Base-by-base conservation (phyloP, 257 asterid species). In the Gentiana dahurica region DNA sequence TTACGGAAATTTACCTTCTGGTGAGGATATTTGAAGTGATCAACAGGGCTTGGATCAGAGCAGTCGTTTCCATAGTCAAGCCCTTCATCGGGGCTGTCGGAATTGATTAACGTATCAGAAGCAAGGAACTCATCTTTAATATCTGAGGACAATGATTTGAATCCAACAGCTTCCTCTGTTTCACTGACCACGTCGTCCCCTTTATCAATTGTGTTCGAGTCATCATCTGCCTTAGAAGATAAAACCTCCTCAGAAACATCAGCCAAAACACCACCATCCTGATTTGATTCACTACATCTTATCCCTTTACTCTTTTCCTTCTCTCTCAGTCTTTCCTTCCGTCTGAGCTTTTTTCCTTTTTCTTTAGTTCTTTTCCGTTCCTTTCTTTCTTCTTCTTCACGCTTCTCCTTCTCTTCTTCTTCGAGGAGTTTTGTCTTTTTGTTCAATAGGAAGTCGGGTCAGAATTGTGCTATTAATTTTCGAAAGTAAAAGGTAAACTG, bases 341-440 rank as follows among this genome's bases (percentile, higher is more conserved):
- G 82, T 12, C 99, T 74, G 3, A 88, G 85, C 75, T 92, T 92
- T 72, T 92, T 92, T 62, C 86, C 97, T 73, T 84, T 79, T 73
- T 88, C 99, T 79, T 92, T 92, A 60, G 80, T 71, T 73, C 91
- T 81, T 73, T 79, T 79, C 54, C 95, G 86, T 67, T 79, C 91
- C 75, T 72, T 79, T 54, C 91, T 82, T 62, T 81, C 94, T 77
- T 92, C 97, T 75, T 92, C 97, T 72, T 85, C 89, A 12, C 87
- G 97, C 59, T 92, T 92, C 76, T 92, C 99, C 72, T 77, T 92
- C 79, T 88, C 99, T 72, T 88, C 99, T 79, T 92, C 99, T 73
- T 92, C 97, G 57, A 92, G 95, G 66, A 92, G 99, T 71, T 89
- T 88, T 84, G 64, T 77, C 99, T 92, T 74, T 61, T 60, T 46